Conservation (phyloP, 2,329 filamentous ascomycete species). For the Arthroderma sp. region DNA sequence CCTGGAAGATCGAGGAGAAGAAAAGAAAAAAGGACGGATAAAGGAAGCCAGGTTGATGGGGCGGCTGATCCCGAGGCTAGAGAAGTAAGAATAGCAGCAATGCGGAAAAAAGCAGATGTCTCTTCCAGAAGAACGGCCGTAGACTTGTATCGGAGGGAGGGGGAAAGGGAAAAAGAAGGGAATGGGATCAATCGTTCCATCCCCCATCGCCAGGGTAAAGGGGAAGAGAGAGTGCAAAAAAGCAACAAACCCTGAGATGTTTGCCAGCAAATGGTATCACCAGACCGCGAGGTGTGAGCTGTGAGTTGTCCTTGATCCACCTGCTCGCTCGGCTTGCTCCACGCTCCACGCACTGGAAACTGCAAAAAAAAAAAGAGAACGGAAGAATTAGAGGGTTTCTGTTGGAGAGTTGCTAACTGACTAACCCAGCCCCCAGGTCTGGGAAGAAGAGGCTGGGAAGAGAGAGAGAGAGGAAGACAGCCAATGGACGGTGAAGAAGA, state of each 20-base stretch:
- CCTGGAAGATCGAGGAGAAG: neutral
- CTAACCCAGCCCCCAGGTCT: too few relatives aligned
- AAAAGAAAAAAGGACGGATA: neutral
- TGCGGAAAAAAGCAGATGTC: neutral
- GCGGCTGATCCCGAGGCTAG: constrained; percentile 2
- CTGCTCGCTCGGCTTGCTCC: neutral
- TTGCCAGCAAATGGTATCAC: constrained; percentile 3
- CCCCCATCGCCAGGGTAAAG: neutral
- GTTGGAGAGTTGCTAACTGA: neutral
- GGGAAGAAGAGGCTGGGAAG: neutral
- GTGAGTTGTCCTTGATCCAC: constrained; percentile 3
- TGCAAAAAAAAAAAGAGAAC: neutral
- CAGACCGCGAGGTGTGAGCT: neutral
- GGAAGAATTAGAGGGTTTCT: neutral
- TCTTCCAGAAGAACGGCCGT: neutral
- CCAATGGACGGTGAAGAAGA: too few relatives aligned
- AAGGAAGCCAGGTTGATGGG: neutral
- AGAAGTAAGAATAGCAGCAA: neutral
- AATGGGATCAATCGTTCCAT: neutral
- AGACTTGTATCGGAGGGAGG: neutral
- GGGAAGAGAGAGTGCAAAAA: neutral
- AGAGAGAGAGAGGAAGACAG: neutral
- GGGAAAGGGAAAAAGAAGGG: neutral
- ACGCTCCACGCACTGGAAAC: neutral
- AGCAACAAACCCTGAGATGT: neutral